Conservation (phyloP, 2,329 filamentous ascomycete species). For the Aspergillus sp. region DNA sequence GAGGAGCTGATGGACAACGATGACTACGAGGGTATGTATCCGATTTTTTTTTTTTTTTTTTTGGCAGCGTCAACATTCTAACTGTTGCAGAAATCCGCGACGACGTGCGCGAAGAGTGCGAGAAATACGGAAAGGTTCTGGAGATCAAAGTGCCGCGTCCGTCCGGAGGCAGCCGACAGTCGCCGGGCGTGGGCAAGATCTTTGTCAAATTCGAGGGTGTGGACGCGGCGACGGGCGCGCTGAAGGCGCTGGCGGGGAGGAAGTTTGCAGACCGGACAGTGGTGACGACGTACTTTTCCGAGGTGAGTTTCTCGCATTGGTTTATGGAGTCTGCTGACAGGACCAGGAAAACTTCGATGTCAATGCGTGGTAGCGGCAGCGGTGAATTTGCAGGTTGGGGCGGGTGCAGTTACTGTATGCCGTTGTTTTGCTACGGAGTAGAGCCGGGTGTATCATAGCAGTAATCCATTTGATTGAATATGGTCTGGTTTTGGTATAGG, state of each 20-base stretch:
- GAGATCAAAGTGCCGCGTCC: conserved; percentile 93
- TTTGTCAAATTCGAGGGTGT: conserved; percentile 82
- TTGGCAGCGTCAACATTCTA: conserved; percentile 1
- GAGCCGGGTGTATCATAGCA: too few species aligned
- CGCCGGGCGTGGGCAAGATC: conserved; percentile 90
- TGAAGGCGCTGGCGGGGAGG: conserved; percentile 81
- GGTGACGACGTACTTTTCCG: conserved; percentile 90
- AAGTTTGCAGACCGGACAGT: conserved; percentile 97
- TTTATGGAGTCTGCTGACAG: conserved; percentile 13
- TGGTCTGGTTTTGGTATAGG: too few species aligned
- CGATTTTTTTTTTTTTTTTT: not conserved
- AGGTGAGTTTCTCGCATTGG: conserved; percentile 46
- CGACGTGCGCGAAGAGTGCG: conserved; percentile 85
- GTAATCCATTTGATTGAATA: too few species aligned
- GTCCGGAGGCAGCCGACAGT: conserved; percentile 69
- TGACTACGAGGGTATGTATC: conserved; percentile 74
- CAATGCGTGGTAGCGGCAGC: conserved; percentile 60
- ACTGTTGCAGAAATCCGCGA: conserved; percentile 73
- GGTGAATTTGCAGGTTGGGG: not conserved
- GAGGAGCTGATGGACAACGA: conserved; percentile 91
- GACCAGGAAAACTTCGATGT: conserved; percentile 86
- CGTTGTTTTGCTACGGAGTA: too few species aligned
- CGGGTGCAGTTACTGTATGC: too few species aligned
- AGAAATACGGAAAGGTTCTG: conserved; percentile 75
- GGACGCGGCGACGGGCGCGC: conserved; percentile 71